Evolutionary conservation across 2,329 filamentous ascomycete species (phyloP).

Genomic region (Colletotrichum gloeosporioides): DNA sequence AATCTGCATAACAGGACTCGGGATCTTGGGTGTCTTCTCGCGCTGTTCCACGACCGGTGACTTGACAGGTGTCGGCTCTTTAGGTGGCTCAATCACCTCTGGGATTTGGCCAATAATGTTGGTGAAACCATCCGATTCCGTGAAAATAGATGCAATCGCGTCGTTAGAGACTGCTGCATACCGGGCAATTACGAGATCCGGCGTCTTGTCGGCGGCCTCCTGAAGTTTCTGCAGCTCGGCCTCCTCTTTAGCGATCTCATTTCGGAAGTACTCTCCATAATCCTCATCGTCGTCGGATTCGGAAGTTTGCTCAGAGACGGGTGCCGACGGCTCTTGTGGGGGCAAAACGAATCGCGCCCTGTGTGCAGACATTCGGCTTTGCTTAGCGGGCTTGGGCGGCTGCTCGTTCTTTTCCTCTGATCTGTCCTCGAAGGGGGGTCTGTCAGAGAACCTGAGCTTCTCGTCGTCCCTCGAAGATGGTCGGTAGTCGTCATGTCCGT

Average conservation of each 20-base stretch:
- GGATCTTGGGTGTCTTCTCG: background rate
- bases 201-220: slow-evolving; percentile 38
- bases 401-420: slow-evolving; percentile 16
- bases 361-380: slow-evolving; percentile 31
- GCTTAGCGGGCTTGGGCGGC: slow-evolving; percentile 18
- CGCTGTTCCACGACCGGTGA: slow-evolving; percentile 6
- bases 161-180: slow-evolving; percentile 55
- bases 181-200: slow-evolving; percentile 48
- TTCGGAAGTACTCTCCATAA: slow-evolving; percentile 61
- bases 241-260: slow-evolving; percentile 58
- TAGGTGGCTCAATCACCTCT: slow-evolving; percentile 23
- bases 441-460: background rate
- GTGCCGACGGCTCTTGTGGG: slow-evolving; percentile 34
- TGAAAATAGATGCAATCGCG: slow-evolving; percentile 52
- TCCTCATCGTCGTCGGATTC: slow-evolving; percentile 63
- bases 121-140: slow-evolving; percentile 47
- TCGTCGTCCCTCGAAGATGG: background rate
- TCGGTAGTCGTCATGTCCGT: background rate
- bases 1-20: background rate
- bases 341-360: slow-evolving; percentile 45
- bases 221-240: slow-evolving; percentile 53
- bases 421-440: slow-evolving; percentile 13
- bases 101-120: slow-evolving; percentile 49
- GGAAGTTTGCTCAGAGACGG: slow-evolving; percentile 48
- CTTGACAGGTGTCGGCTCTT: slow-evolving; percentile 9